Conservation (phyloP, 2,329 filamentous ascomycete species). For the Claviceps cyperi region DNA sequence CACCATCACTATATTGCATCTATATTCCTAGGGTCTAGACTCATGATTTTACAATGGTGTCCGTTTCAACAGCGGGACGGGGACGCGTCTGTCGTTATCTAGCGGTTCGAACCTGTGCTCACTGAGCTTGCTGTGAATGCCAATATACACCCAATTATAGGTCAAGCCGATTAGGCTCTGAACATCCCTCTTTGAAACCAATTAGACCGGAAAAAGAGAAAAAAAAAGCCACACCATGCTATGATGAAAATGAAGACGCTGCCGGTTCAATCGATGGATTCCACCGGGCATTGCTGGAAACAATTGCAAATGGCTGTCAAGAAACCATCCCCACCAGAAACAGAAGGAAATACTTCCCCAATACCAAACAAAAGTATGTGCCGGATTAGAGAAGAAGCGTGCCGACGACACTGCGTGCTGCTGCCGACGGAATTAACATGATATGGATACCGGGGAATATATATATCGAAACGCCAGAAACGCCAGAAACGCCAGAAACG, state of each 20-base stretch:
- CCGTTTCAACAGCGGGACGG: background rate
- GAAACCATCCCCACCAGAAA: background rate
- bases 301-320: background rate
- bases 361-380: background rate
- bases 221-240: constrained; percentile 4
- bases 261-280: background rate
- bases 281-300: background rate
- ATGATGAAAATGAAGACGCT: constrained; percentile 1
- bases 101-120: background rate
- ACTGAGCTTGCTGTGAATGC: background rate
- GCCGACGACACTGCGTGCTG: background rate
- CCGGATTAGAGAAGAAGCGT: background rate
- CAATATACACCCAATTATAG: background rate
- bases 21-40: background rate
- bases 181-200: background rate
- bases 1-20: background rate
- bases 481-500: background rate
- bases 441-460: constrained; percentile 1
- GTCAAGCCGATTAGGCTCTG: background rate
- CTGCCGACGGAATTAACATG: constrained; percentile 2
- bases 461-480: background rate
- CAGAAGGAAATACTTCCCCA: background rate
- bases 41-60: background rate
- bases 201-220: background rate
- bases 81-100: background rate